These are phyloP conservation scores for Mucor lusitanicus DNA, from an alignment of 371 early-diverging fungal species.

Conservation along the genomic window DNA sequence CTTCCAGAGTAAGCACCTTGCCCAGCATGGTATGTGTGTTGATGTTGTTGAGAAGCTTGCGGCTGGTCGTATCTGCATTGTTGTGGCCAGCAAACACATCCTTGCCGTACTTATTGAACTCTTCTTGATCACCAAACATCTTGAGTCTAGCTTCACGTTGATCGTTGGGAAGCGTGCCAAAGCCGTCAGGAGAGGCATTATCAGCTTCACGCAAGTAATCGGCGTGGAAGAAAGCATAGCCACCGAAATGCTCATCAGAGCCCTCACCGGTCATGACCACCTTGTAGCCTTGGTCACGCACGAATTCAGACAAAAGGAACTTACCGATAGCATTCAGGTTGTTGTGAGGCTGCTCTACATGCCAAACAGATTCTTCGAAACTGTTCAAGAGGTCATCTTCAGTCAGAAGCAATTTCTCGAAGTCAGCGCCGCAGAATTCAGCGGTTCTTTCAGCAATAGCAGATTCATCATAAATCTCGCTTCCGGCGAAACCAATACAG, in stretches of 20 bases:
- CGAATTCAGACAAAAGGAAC: conserved; percentile 17
- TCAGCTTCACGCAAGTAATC: conserved; percentile 34
- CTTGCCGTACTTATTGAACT: not conserved
- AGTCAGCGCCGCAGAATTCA: conserved; percentile 12
- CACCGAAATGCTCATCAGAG: conserved; percentile 54
- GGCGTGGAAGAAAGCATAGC: conserved; percentile 55
- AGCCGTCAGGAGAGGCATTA: conserved; percentile 15
- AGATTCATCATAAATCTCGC: conserved; percentile 20
- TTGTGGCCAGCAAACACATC: not conserved
- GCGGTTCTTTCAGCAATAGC: conserved; percentile 18
- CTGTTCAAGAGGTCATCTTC: not conserved
- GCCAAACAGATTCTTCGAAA: conserved; percentile 28
- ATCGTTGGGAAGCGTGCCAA: conserved; percentile 13
- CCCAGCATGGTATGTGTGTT: not conserved
- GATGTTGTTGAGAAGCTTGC: conserved; percentile 11
- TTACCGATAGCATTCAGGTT: conserved; percentile 7
- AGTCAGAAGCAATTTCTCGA: conserved; percentile 19
- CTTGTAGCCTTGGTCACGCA: conserved; percentile 41
- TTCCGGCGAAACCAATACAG: conserved; percentile 20
- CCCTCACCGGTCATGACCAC: conserved; percentile 67
- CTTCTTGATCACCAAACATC: not conserved
- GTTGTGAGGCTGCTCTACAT: conserved; percentile 17
- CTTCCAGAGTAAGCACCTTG: not conserved
- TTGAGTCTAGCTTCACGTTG: not conserved
- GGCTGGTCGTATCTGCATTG: not conserved